Evolutionary conservation across 768 basidiomycete species (phyloP), one percentile per base, ranked within the genome.

Genomic region (Pleurotus ostreatus): DNA sequence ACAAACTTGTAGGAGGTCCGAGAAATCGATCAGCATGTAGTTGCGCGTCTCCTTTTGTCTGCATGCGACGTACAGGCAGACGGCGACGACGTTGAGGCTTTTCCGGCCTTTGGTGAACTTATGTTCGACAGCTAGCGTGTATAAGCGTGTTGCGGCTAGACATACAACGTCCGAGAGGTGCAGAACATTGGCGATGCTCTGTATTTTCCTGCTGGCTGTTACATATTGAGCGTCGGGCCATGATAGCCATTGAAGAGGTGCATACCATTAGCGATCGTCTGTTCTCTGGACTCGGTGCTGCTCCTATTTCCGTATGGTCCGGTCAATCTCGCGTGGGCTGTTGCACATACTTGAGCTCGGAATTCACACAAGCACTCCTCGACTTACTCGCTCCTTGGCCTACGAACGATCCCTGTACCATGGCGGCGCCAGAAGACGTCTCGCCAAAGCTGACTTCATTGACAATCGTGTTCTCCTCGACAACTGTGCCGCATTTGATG

Each of bases 11-110:
- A 99, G 81, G 41, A 95, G 77, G 67, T 98, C 96, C n/a, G 93
- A 93, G 64, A 99, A 98, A 72, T 99, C 97, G 60, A 99, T 98
- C 22, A 99, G 83, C 97, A 98, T 98, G 69, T 95, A 92, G 56
- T 88, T 92, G 52, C 88, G 74, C 0, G 92, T 93, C 70, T 96
- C 92, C 64, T 89, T 90, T 71, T 94, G 87, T 58, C 96, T 72
- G 67, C 94, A 96, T 2, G 94, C 92, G 43, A 96, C 84, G 66
- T 99, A 98, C 46, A 98, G 79, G 68, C 97, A 99, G 43, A 95
- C 91, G 2, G 95, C 97, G 37, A 96, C 90, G 59, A 99, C 93
- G 63, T 97, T 94, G 66, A 92, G 76, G 63, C 92, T 92, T 65
- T 89, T 87, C 22, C 97, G 82, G 6, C 97, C 97, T 69, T 95